Evolutionary conservation across 2,329 filamentous ascomycete genomes (phyloP).

Genomic region (Plectosphaerella cucumerina): DNA sequence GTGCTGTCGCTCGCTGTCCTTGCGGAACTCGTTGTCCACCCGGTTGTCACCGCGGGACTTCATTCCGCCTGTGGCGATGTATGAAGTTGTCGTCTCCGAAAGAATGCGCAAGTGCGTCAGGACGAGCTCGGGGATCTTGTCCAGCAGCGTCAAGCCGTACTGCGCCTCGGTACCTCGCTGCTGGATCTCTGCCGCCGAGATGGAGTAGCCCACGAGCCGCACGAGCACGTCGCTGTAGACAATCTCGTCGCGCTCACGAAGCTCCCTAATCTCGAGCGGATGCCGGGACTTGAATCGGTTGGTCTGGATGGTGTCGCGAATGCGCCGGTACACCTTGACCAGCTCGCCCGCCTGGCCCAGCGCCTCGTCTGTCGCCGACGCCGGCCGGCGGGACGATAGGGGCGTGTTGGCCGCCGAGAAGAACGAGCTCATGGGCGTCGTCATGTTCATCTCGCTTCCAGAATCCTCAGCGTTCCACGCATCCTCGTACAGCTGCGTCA

Average conservation of each 20-base stretch:
- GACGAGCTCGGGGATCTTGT: constrained; percentile 78
- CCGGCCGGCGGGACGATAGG: constrained; percentile 26
- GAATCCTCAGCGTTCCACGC: constrained; percentile 37
- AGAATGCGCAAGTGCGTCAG: constrained; percentile 85
- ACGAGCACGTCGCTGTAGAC: constrained; percentile 56
- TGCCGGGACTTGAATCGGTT: constrained; percentile 46
- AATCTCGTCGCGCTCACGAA: constrained; percentile 37
- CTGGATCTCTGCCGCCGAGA: constrained; percentile 85
- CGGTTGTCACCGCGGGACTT: constrained; percentile 55
- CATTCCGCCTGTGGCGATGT: constrained; percentile 71
- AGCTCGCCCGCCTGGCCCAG: constrained; percentile 46
- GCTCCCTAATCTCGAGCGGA: constrained; percentile 19
- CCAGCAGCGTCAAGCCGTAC: constrained; percentile 69
- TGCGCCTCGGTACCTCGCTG: constrained; percentile 79
- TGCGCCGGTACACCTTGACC: constrained; percentile 55
- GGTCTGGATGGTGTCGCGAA: constrained; percentile 53
- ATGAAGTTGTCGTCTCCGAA: constrained; percentile 83
- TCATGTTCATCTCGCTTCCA: constrained; percentile 25
- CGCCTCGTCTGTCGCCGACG: constrained; percentile 25
- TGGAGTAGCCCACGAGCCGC: constrained; percentile 72
- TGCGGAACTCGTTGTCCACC: constrained; percentile 62
- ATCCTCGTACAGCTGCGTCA: constrained; percentile 29
- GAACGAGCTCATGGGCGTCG: constrained; percentile 37
- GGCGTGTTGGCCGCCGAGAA: constrained; percentile 34
- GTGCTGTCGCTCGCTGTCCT: constrained; percentile 68